Conservation (phyloP, 352 stramenopile species). For the Phytophthora megakarya region DNA sequence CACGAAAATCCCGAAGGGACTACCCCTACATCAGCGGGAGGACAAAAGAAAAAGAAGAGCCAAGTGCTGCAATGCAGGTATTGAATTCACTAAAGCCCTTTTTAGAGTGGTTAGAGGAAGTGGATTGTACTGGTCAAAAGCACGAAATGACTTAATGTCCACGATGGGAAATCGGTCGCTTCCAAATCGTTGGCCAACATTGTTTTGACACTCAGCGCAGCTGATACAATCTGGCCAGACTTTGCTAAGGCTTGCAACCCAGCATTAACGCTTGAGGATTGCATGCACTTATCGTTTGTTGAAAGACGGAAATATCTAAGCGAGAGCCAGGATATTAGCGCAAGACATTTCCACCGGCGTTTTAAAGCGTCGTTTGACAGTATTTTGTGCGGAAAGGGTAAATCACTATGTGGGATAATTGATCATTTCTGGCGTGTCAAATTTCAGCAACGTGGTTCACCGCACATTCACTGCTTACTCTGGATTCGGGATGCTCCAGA, state of each 20-base stretch:
- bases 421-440: constrained; percentile 6
- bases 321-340: constrained; percentile 2
- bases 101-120: too few species aligned
- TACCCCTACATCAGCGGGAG: too few species aligned
- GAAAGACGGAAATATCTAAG: constrained; percentile 1
- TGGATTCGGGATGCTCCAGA: constrained; percentile 3
- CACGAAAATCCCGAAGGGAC: too few species aligned
- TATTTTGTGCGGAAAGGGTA: not conserved
- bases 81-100: too few species aligned
- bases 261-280: constrained; percentile 1
- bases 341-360: not conserved
- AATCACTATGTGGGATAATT: not conserved
- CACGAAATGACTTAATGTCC: too few species aligned
- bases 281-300: not conserved
- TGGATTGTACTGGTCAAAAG: too few species aligned
- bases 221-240: not conserved
- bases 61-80: too few species aligned
- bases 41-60: too few species aligned
- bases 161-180: too few species aligned
- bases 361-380: constrained; percentile 14
- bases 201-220: too few species aligned
- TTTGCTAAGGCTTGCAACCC: constrained; percentile 29
- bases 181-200: too few species aligned
- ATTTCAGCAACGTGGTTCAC: not conserved
- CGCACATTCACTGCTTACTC: not conserved